A percentile compares a stretch with the other conserved stretches of the same genome.
Conservation (phyloP, 257 asterid genomes). For the Salvia splendens region DNA sequence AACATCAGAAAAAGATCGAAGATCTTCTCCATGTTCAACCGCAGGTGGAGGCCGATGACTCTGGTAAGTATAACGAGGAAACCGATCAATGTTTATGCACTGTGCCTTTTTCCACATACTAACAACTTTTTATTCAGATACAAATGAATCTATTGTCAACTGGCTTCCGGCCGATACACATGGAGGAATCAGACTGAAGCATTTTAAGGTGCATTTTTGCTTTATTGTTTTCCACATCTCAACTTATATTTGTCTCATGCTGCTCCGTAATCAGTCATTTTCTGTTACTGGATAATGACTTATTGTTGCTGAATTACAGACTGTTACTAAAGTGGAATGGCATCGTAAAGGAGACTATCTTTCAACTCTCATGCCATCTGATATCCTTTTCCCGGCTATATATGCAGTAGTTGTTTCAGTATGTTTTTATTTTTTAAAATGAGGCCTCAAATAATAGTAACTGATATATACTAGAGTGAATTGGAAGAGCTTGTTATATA, state of each 20-base stretch:
- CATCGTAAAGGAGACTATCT: slow-evolving; percentile 97
- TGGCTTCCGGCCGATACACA: slow-evolving; percentile 70
- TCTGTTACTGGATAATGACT: slow-evolving; percentile 22
- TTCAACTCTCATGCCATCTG: slow-evolving; percentile 85
- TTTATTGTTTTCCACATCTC: slow-evolving; percentile 5
- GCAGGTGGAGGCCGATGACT: slow-evolving; percentile 45
- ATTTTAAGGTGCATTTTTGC: slow-evolving; percentile 69
- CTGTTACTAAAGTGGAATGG: slow-evolving; percentile 91
- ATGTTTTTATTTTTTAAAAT: neutral
- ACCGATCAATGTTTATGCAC: neutral
- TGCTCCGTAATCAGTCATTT: slow-evolving; percentile 10
- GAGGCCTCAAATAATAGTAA: neutral
- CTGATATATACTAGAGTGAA: neutral
- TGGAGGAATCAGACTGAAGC: slow-evolving; percentile 85
- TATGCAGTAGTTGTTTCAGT: slow-evolving; percentile 24
- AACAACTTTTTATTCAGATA: slow-evolving; percentile 48
- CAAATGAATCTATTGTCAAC: slow-evolving; percentile 48
- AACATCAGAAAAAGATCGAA: slow-evolving; percentile 59
- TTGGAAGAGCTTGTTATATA: slow-evolving; percentile 4
- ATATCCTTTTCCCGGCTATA: slow-evolving; percentile 71
- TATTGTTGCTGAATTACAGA: slow-evolving; percentile 51
- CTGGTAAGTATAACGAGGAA: slow-evolving; percentile 54
- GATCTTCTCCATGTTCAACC: slow-evolving; percentile 65
- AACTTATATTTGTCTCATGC: slow-evolving; percentile 5
- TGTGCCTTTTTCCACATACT: slow-evolving; percentile 13